These are phyloP conservation scores for Eutrema salsugineum DNA, from an alignment of 441 rosid species.

Conservation along the genomic window DNA sequence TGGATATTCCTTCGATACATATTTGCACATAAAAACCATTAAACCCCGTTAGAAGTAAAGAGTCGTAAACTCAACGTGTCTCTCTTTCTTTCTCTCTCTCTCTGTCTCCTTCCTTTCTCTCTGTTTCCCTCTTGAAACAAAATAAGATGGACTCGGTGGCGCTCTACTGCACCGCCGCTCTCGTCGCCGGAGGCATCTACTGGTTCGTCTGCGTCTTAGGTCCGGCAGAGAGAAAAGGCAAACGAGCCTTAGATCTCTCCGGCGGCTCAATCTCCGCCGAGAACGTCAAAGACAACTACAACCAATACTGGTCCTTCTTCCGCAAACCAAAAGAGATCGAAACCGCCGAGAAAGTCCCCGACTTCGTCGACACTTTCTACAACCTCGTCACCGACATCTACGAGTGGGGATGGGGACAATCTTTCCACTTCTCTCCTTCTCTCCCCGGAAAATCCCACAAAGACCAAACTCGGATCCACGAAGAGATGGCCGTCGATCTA, in stretches of 20 bases:
- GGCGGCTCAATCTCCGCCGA: slow-evolving; percentile 94
- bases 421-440: slow-evolving; percentile 89
- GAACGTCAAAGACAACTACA: slow-evolving; percentile 73
- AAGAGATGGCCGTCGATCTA: slow-evolving; percentile 78
- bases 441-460: slow-evolving; percentile 67
- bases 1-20: slow-evolving; percentile 7
- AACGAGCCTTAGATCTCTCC: slow-evolving; percentile 67
- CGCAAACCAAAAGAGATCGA: slow-evolving; percentile 82
- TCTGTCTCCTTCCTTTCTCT: background rate
- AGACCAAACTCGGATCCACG: slow-evolving; percentile 81
- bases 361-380: slow-evolving; percentile 87
- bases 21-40: slow-evolving; percentile 21
- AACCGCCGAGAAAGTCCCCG: slow-evolving; percentile 73
- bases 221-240: slow-evolving; percentile 76
- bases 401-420: slow-evolving; percentile 99
- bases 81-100: slow-evolving; percentile 19
- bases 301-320: slow-evolving; percentile 86
- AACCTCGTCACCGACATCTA: slow-evolving; percentile 90
- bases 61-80: slow-evolving; percentile 1
- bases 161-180: slow-evolving; percentile 65
- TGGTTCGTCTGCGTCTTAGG: slow-evolving; percentile 90
- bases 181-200: slow-evolving; percentile 63
- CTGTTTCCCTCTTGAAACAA: background rate
- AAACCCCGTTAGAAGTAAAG: background rate
- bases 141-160: slow-evolving; percentile 46